Evolutionary conservation across 202 grass and related monocot species (phyloP), one percentile per base, ranked within the genome.

Genomic region (Elaeis oleifera): DNA sequence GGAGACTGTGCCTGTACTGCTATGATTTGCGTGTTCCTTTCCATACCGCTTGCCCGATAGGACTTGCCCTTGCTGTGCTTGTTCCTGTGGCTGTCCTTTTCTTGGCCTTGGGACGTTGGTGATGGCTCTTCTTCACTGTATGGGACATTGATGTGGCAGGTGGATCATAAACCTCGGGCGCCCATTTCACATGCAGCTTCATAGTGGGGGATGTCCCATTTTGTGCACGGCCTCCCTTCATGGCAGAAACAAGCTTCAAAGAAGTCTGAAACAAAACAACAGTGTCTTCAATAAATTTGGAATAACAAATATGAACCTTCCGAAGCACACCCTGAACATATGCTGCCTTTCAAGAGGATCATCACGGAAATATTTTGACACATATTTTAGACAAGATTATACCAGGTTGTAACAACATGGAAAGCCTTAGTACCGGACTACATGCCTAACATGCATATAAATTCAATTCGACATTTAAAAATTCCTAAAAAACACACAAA

Each of bases 121-220:
- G 51, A 19, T 88, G 62, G 39, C 51, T 76, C 23, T 71, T 80
- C 19, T 61, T 83, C 21, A 92, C 82, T 23, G 88, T 86, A 57
- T 94, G 94, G 5, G 85, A 92, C 53, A 89, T 75, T 5, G 85
- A 89, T 21, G 88, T 82, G 68, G 83, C 75, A 51, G 94, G 94
- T 17, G 88, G 94, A 14, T 99, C 94, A 25, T 99, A 99, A 26
- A 99, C 94, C 17, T 94, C 94, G 19, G 80, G 77, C 5, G 79
- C 85, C 88, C 94, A 99, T 79, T 86, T 84, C 29, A 99, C 71
- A 39, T 76, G 80, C 49, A 80, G 71, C 49, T 80, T 67, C 61
- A 71, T 25, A 27, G 69, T 72, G 51, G 56, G 58, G 50, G 63
- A 68, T 28, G 49, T 39, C 44, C 84, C 84, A 75, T 87, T 76